phyloP scores from a whole-genome alignment of 768 basidiomycete genomes.

The Podaxis mareebaensis region DNA sequence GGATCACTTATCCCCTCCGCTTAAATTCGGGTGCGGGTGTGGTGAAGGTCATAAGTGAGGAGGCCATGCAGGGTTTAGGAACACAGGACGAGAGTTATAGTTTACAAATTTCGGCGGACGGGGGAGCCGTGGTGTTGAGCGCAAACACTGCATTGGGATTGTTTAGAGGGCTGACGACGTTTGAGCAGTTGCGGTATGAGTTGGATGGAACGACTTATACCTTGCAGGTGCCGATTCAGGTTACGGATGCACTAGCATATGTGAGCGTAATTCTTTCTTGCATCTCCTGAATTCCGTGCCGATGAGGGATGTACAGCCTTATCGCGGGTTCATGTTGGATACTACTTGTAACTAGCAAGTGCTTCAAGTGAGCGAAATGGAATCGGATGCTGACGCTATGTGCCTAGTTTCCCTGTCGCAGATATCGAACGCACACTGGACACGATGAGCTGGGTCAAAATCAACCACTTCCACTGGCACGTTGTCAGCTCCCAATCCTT shows the following conservation, averaged over 20 bases:
- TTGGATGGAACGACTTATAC: constrained; percentile 54
- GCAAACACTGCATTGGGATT: constrained; percentile 70
- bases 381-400: background rate
- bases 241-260: constrained; percentile 61
- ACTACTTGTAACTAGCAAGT: constrained; percentile 75
- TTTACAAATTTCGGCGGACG: constrained; percentile 54
- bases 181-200: constrained; percentile 71
- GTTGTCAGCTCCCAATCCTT: constrained; percentile 79
- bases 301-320: constrained; percentile 45
- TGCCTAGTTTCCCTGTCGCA: constrained; percentile 54
- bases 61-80: constrained; percentile 50
- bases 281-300: background rate
- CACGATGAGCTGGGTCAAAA: constrained; percentile 78
- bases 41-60: constrained; percentile 48
- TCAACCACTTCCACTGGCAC: constrained; percentile 84
- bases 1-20: constrained; percentile 42
- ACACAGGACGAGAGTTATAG: constrained; percentile 60
- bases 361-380: background rate
- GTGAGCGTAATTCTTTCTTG: constrained; percentile 36
- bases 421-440: constrained; percentile 72
- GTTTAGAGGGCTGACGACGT: constrained; percentile 75
- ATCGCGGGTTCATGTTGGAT: constrained; percentile 80
- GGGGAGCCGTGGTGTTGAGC: constrained; percentile 48
- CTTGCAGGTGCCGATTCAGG: constrained; percentile 54
- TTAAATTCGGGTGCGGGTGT: constrained; percentile 18